Evolutionary conservation across 768 basidiomycete genomes (phyloP), one percentile per base, ranked within the genome.

Genomic region (Amanita brunnescens): DNA sequence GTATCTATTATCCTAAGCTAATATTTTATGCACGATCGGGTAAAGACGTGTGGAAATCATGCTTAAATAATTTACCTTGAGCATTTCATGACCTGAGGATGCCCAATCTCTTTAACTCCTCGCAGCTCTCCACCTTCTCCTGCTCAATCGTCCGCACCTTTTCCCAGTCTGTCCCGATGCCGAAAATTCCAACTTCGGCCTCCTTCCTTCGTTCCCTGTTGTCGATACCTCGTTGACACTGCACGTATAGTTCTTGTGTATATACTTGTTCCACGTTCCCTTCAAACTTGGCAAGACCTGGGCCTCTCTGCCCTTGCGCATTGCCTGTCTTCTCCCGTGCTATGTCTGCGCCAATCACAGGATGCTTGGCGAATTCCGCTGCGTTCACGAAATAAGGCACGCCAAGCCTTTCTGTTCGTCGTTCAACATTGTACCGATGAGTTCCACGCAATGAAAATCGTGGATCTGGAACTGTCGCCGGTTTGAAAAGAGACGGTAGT

Each of bases 101-200:
- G 5, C 85, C 82, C 60, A 86, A 62, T 62, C 71, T 66, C 66
- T 72, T 81, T 61, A 94, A 69, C 67, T 83, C 81, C 54, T 91
- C 87, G 62, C 94, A 97, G 59, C 79, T 83, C 53, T 76, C 74
- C 42, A 91, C 73, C 33, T 72, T 76, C 70, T 93, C 86, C 26
- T 67, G 68, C 45, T 87, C 78, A 47, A 96, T 85, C 57, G 68
- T 65, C 63, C 75, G 73, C 53, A 98, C 86, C 67, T 90, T 89
- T 29, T 91, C 85, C 87, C 89, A 91, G 63, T 98, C 88, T 9
- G 91, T 88, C 26, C 92, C 90, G 49, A 96, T 71, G 5, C 94
- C 95, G 64, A 97, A 93, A 55, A 96, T 66, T 4, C 95, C 95
- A 34, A 88, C 67, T 59, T 91, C 85, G 7, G 78, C 74, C 47